phyloP scores from a whole-genome alignment of 257 asterid genomes.

The Fraxinus quadrangulata region DNA sequence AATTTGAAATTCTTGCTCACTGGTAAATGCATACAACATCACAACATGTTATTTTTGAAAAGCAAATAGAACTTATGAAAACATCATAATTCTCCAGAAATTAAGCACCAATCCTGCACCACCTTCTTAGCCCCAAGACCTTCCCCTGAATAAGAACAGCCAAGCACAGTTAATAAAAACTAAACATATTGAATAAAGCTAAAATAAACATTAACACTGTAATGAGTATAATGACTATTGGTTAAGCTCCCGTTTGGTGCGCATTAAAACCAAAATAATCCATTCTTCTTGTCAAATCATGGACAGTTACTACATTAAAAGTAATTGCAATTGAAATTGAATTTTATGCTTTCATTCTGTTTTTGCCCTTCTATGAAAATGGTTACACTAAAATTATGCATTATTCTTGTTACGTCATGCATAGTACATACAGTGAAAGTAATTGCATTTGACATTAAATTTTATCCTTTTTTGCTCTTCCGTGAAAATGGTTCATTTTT shows the following conservation, averaged over 20 bases:
- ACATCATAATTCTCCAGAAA: conserved; percentile 24
- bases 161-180: not conserved
- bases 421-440: too few relatives aligned
- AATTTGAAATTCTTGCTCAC: conserved; percentile 17
- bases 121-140: conserved; percentile 19
- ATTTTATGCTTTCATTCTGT: too few relatives aligned
- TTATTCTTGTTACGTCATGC: too few relatives aligned
- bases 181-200: not conserved
- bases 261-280: too few relatives aligned
- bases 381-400: too few relatives aligned
- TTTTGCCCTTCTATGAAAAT: too few relatives aligned
- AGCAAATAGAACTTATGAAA: conserved; percentile 16
- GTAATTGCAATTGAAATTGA: too few relatives aligned
- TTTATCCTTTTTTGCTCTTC: too few relatives aligned
- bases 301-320: too few relatives aligned
- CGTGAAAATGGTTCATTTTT: too few relatives aligned
- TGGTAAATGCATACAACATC: conserved; percentile 13
- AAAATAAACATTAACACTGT: not conserved
- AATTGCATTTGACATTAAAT: too few relatives aligned
- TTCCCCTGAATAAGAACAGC: conserved; percentile 25
- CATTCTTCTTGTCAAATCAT: too few relatives aligned
- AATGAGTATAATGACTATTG: not conserved
- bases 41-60: conserved; percentile 4
- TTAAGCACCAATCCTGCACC: conserved; percentile 10
- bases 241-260: not conserved